phyloP scores from a whole-genome alignment of 106 monocot species.

The Phalaenopsis aphrodite region DNA sequence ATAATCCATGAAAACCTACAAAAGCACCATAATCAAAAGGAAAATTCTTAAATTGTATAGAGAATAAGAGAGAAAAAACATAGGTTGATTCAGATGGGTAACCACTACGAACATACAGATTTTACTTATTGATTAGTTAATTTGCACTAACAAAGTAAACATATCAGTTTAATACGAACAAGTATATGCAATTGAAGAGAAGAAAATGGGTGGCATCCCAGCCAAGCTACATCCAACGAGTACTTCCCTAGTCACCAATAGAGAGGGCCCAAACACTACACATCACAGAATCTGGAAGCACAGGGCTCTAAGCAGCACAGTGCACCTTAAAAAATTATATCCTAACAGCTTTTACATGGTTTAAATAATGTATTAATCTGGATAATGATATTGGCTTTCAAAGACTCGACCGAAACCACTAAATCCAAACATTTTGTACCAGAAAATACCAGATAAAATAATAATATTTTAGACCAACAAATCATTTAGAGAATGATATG shows the following conservation, averaged over 20 bases:
- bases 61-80: not conserved
- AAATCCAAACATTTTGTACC: not conserved
- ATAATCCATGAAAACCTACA: not conserved
- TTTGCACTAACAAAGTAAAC: not conserved
- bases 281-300: not conserved
- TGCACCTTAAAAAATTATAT: not conserved
- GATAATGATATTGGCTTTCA: not conserved
- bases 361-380: not conserved
- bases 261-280: not conserved
- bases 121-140: not conserved
- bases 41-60: not conserved
- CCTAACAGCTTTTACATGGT: not conserved
- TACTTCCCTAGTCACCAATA: not conserved
- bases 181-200: not conserved
- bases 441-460: not conserved
- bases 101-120: not conserved
- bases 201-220: not conserved
- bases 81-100: not conserved
- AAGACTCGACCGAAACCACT: not conserved
- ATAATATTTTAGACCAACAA: not conserved
- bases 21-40: not conserved
- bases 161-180: not conserved
- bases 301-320: not conserved
- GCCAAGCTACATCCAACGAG: not conserved
- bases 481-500: conserved; percentile 30